These are phyloP conservation scores for Eragrostis nindensis DNA, from an alignment of 176 grass and related monocot genomes.

Conservation along the genomic window DNA sequence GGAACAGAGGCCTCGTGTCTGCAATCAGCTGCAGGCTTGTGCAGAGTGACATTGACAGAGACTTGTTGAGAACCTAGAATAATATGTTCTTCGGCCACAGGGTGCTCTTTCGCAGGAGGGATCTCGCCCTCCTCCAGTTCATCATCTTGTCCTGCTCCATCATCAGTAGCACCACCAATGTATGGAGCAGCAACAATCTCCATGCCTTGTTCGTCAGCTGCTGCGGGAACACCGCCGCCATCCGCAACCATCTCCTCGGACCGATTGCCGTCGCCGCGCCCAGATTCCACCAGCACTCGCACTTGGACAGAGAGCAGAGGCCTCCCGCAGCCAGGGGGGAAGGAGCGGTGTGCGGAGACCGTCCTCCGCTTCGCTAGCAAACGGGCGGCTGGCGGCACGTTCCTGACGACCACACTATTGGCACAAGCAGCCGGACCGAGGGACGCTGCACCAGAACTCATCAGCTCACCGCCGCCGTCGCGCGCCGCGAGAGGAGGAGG, in stretches of 20 bases:
- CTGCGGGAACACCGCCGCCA: background rate
- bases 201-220: no score
- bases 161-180: background rate
- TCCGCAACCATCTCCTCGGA: background rate
- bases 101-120: background rate
- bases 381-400: background rate
- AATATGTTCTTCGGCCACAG: background rate
- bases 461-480: background rate
- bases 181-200: background rate
- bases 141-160: background rate
- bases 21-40: background rate
- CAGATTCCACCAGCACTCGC: no score
- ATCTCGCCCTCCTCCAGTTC: constrained; percentile 18
- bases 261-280: no score
- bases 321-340: constrained; percentile 13
- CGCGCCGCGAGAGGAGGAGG: background rate
- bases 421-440: background rate
- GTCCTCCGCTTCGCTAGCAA: background rate
- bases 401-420: background rate
- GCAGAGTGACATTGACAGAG: background rate
- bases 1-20: background rate
- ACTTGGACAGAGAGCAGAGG: background rate
- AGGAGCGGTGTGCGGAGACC: background rate
- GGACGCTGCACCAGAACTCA: background rate
- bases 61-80: background rate